Base-by-base conservation (phyloP, 257 asterid species). In the Mitragyna speciosa region DNA sequence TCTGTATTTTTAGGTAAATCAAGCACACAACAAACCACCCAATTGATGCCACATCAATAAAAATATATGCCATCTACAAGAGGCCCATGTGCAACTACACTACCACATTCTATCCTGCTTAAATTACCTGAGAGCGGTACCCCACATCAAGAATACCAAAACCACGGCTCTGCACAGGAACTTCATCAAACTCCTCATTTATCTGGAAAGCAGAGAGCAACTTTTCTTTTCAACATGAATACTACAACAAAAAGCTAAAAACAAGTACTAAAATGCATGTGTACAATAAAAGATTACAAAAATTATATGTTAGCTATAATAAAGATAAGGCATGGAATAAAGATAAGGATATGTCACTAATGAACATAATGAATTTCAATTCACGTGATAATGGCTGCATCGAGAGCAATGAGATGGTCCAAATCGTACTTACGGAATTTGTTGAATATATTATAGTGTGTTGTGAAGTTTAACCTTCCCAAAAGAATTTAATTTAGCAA, bases 121-220 rank as follows among this genome's bases (percentile, higher is more conserved):
- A 70, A 36, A 39, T 68, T 79, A 92, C 97, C 97, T 83, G 87
- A 45, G 97, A 91, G 69, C 97, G 93, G 87, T 80, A 93, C 43
- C 97, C 97, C 69, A 91, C 94, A 87, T 93, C 97, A 83, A 93
- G 97, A 87, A 93, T 93, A 74, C 97, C 97, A 76, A 93, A 93
- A 79, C 97, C 97, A 71, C 97, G 95, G 72, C 97, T 93, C 83
- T 91, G 95, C 28, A 90, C 97, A 2, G 90, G 86, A 68, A 91
- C 78, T 90, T 93, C 97, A 66, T 84, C 93, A 81, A 93, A 93
- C 16, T 93, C 97, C 87, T 93, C 97, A 15, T 91, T 82, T 85
- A 91, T 86, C 97, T 93, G 89, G 75, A 80, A 76, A 79, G 80
- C 20, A 64, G 28, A 54, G 70, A 79, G 61, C 30, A 67, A 11